Conservation (phyloP, 2,329 filamentous ascomycete species). For the Lasiodiplodia sp. region DNA sequence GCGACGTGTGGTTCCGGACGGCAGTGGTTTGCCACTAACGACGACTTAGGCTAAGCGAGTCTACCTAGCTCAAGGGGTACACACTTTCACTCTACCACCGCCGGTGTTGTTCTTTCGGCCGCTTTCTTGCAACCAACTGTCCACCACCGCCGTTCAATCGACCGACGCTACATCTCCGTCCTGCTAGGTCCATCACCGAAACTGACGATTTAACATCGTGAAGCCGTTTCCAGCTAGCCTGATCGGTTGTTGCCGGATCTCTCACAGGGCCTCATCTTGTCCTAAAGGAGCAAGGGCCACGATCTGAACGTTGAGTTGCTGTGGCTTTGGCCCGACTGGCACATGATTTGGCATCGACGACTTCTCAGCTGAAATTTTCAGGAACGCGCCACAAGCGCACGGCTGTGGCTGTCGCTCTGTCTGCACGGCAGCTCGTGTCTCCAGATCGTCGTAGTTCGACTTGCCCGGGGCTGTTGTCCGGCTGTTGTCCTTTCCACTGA, state of each 20-base stretch:
- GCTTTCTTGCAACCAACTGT: background rate
- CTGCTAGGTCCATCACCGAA: background rate
- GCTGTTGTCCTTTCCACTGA: background rate
- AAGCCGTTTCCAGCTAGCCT: background rate
- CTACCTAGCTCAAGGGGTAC: background rate
- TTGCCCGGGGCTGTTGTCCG: background rate
- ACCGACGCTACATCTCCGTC: background rate
- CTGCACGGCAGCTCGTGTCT: background rate
- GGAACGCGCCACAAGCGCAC: background rate
- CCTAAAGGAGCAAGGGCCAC: background rate
- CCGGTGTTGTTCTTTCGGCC: background rate
- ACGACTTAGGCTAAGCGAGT: background rate
- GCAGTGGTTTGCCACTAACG: background rate
- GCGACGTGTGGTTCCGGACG: background rate
- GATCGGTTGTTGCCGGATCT: conserved; percentile 1
- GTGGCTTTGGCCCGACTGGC: conserved; percentile 3
- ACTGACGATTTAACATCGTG: background rate
- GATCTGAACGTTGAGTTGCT: background rate
- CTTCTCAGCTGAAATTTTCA: background rate
- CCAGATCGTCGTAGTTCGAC: background rate
- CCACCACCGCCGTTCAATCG: background rate
- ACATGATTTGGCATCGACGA: background rate
- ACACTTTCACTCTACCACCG: background rate
- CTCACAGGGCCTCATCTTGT: background rate
- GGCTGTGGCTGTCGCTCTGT: conserved; percentile 1